phyloP scores from a whole-genome alignment of 2,329 filamentous ascomycete genomes.

The Neurospora sp. region DNA sequence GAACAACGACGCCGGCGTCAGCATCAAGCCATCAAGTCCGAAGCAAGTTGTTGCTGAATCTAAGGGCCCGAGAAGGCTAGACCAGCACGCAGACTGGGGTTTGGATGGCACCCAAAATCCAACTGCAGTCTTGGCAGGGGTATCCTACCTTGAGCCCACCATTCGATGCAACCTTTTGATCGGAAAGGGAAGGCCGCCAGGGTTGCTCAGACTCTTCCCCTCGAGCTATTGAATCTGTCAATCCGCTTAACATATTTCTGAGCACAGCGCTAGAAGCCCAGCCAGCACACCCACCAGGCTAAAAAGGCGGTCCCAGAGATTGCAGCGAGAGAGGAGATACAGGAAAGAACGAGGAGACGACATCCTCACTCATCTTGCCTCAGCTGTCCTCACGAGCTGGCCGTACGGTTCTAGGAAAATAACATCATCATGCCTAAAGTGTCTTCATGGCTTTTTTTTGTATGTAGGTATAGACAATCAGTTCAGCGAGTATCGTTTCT shows the following conservation, averaged over 20 bases:
- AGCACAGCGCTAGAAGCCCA: neutral
- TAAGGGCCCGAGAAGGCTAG: neutral
- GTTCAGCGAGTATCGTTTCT: neutral
- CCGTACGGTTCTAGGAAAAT: neutral
- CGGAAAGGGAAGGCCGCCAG: neutral
- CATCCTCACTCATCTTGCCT: neutral
- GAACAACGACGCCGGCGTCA: neutral
- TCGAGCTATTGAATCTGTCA: neutral
- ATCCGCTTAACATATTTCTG: neutral
- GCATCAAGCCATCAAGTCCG: neutral
- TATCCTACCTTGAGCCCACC: neutral
- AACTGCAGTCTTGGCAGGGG: neutral
- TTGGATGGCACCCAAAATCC: neutral
- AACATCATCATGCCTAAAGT: neutral
- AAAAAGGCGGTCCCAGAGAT: neutral
- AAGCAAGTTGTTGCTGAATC: neutral
- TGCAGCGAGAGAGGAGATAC: neutral
- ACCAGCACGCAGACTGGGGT: neutral
- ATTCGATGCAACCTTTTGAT: neutral
- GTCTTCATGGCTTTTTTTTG: neutral
- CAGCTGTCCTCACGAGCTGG: neutral
- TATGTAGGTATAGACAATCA: neutral
- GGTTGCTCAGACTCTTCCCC: neutral
- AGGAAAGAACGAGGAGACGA: neutral
- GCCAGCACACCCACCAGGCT: neutral